phyloP scores from a whole-genome alignment of 306 rosid species.

The Senna tora region DNA sequence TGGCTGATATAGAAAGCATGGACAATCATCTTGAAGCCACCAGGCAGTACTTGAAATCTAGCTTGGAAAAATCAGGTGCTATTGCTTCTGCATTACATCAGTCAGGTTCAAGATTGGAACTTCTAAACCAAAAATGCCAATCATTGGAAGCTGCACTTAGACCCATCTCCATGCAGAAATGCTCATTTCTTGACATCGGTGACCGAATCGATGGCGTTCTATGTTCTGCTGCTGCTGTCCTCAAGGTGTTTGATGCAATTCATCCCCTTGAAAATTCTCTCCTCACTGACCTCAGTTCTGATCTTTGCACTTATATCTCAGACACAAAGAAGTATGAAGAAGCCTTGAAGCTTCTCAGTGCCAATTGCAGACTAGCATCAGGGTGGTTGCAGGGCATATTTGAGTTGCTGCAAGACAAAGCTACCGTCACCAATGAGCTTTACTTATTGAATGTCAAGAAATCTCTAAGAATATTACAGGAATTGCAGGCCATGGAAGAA shows the following conservation, averaged over 20 bases:
- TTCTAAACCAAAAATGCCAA: constrained; percentile 44
- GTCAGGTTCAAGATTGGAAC: constrained; percentile 57
- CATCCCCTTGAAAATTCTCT: constrained; percentile 63
- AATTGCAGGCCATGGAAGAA: constrained; percentile 52
- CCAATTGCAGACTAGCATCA: constrained; percentile 62
- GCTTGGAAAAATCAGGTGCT: constrained; percentile 58
- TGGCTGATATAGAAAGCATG: constrained; percentile 49
- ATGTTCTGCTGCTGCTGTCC: constrained; percentile 66
- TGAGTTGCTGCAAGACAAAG: constrained; percentile 50
- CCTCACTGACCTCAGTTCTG: constrained; percentile 40
- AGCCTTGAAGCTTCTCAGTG: constrained; percentile 69
- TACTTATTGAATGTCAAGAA: constrained; percentile 52
- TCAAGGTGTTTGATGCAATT: constrained; percentile 56
- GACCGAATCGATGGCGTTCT: constrained; percentile 58
- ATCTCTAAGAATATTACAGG: constrained; percentile 51
- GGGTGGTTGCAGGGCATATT: constrained; percentile 66
- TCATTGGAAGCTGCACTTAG: constrained; percentile 55
- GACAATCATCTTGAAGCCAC: constrained; percentile 52
- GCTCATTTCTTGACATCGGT: constrained; percentile 43
- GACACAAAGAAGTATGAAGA: constrained; percentile 65
- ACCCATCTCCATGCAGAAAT: constrained; percentile 28
- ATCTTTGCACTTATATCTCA: constrained; percentile 58
- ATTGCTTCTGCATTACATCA: constrained; percentile 53
- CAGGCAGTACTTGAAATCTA: constrained; percentile 53
- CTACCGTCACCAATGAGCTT: constrained; percentile 39